Evolutionary conservation across 2,329 filamentous ascomycete genomes (phyloP).

Genomic region (Alternaria consortialis): DNA sequence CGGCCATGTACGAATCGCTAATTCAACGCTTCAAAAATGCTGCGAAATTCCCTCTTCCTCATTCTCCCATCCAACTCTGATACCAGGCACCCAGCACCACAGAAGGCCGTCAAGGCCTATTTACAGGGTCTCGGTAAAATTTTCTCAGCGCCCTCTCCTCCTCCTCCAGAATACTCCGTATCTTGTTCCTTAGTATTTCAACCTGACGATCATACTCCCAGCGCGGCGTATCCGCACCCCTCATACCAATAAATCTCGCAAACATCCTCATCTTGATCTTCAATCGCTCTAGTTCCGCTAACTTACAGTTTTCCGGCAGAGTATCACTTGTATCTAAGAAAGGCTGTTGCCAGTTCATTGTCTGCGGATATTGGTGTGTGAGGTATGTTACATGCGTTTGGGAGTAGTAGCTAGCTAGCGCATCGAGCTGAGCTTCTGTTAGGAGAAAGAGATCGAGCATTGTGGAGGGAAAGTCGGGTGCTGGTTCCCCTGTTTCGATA

Average conservation of each 20-base stretch:
- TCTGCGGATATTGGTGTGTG: conserved; percentile 68
- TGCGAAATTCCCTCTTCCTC: background rate
- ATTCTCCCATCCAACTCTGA: background rate
- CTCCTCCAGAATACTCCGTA: conserved; percentile 30
- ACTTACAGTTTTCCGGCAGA: conserved; percentile 28
- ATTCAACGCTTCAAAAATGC: background rate
- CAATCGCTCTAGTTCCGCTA: conserved; percentile 53
- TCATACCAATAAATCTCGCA: conserved; percentile 76
- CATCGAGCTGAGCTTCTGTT: conserved; percentile 74
- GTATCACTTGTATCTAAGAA: conserved; percentile 44
- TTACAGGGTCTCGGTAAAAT: conserved; percentile 15
- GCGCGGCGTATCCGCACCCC: conserved; percentile 66
- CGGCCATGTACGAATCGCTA: background rate
- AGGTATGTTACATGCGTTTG: conserved; percentile 67
- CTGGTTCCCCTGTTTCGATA: conserved; percentile 67
- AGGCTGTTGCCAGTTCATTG: conserved; percentile 67
- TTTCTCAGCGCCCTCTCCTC: conserved; percentile 16
- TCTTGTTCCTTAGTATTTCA: conserved; percentile 40
- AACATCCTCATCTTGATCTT: conserved; percentile 72
- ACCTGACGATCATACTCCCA: conserved; percentile 57
- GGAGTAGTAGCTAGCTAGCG: conserved; percentile 76
- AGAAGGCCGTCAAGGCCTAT: background rate
- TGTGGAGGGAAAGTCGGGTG: conserved; percentile 71
- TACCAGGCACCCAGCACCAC: background rate
- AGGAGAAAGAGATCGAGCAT: conserved; percentile 78